phyloP scores from a whole-genome alignment of 2,329 filamentous ascomycete genomes.

The Fusarium xylarioides region DNA sequence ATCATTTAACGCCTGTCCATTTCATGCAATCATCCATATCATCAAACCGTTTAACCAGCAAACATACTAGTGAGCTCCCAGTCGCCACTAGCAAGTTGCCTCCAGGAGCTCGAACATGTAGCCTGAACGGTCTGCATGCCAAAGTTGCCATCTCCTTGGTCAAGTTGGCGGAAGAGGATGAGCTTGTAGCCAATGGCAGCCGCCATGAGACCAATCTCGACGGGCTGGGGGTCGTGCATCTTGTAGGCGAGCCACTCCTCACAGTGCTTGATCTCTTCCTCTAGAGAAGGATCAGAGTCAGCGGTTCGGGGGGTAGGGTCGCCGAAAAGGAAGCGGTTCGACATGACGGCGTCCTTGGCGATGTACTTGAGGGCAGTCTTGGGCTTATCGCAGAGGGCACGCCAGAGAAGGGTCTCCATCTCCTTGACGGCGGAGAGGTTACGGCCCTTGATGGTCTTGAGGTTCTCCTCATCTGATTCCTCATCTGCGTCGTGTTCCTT shows the following conservation, averaged over 20 bases:
- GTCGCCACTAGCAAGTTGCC: constrained; percentile 41
- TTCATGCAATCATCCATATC: constrained; percentile 14
- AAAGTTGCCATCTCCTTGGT: constrained; percentile 32
- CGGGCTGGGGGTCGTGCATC: constrained; percentile 42
- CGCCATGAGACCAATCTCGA: constrained; percentile 43
- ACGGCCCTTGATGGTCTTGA: constrained; percentile 43
- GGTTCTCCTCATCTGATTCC: constrained; percentile 39
- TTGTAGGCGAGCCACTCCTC: constrained; percentile 44
- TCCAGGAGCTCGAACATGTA: constrained; percentile 43
- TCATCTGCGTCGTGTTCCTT: constrained; percentile 37
- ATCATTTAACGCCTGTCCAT: constrained; percentile 24
- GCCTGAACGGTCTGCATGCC: constrained; percentile 39
- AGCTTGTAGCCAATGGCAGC: constrained; percentile 40
- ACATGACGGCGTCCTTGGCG: constrained; percentile 42
- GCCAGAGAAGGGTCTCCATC: constrained; percentile 44
- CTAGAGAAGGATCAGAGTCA: constrained; percentile 42
- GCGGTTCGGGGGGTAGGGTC: constrained; percentile 34
- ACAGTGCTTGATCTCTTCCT: constrained; percentile 41
- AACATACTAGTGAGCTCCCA: constrained; percentile 44
- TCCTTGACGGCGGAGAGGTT: constrained; percentile 41
- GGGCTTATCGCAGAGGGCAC: constrained; percentile 44
- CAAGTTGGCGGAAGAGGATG: constrained; percentile 40
- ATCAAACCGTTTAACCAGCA: constrained; percentile 26
- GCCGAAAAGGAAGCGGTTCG: constrained; percentile 43
- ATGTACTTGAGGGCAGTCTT: constrained; percentile 42